Percentiles rank a stretch among this genome's conserved stretches.
Conservation (phyloP, 257 asterid genomes). For the Solanum boliviense region DNA sequence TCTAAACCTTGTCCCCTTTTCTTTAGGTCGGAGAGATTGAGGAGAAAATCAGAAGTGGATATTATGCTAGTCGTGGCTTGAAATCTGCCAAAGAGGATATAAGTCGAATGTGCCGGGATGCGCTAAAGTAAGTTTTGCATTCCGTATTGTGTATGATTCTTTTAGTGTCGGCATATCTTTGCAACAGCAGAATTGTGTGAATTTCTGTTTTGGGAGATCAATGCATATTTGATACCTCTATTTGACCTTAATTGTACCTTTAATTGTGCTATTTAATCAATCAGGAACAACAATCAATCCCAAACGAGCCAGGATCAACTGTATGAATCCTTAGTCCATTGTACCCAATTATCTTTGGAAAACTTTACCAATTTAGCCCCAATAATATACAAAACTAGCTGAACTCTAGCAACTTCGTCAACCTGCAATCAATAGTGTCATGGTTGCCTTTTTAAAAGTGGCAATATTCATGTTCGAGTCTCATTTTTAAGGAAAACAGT, state of each 20-base stretch:
- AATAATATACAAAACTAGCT: not conserved
- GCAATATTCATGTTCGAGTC: not conserved
- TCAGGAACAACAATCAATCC: not conserved
- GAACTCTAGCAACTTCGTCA: not conserved
- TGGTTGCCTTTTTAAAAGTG: not conserved
- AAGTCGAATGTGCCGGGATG: conserved; percentile 84
- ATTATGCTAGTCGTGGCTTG: conserved; percentile 77
- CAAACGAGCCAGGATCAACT: not conserved
- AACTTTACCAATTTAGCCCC: not conserved
- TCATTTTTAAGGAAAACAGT: not conserved
- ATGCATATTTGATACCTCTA: not conserved
- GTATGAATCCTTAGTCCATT: not conserved
- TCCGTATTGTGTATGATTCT: not conserved
- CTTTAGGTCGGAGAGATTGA: conserved; percentile 76
- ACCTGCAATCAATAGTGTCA: not conserved
- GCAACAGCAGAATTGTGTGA: not conserved
- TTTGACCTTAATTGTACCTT: not conserved
- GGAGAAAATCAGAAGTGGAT: conserved; percentile 73
- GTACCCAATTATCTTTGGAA: not conserved
- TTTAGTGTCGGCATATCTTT: not conserved
- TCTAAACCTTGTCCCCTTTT: not conserved
- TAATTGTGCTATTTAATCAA: not conserved
- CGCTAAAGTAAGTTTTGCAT: conserved; percentile 65
- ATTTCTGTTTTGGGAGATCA: not conserved
- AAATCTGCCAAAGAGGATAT: conserved; percentile 81